Evolutionary conservation across 2,329 filamentous ascomycete species (phyloP), one percentile per base, ranked within the genome.

Genomic region (Tympanopsis confertula): DNA sequence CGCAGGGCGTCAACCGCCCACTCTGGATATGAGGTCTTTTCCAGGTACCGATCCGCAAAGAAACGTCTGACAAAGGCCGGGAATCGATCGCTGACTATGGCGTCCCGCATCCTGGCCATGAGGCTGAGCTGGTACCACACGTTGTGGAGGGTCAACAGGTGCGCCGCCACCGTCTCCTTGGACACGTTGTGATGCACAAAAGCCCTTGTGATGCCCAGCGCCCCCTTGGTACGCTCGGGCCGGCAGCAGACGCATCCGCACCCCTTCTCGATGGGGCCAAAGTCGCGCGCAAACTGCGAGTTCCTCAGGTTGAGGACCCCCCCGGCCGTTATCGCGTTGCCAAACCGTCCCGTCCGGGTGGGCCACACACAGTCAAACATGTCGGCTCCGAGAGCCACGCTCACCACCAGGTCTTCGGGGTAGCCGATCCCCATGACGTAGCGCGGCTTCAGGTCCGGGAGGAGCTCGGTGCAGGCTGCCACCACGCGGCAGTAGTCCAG

Each of bases 331-430:
- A 98, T 75, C 26, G 89, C 91, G 53, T 95, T 95, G 42, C 93
- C 91, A 53, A 98, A 98, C 22, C 91, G 78, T 54, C 91, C 91
- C 24, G 91, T 98, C 38, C 91, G 72, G 4, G 91, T 96, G 1
- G 91, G 93, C 91, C 91, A 98, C 5, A 98, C 91, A 54, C 93
- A 98, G 61, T 98, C 91, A 55, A 98, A 98, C 91, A 98, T 98
- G 61, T 98, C 91, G 36, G 91, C 91, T 3, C 91, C 91, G 1
- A 98, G 70, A 1, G 91, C 91, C 3, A 95, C 80, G 38, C 86
- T 93, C 28, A 98, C 88, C 2, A 98, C 75, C 39, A 98, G 68
- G 53, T 98, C 91, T 62, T 96, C 91, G 1, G 91, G 91, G 57
- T 95, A 98, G 12, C 91, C 87, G 47, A 98, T 91, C 14, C 91